Evolutionary conservation across 1,284 basidiomycete species (phyloP).

Genomic region (Sparassis latifolia): DNA sequence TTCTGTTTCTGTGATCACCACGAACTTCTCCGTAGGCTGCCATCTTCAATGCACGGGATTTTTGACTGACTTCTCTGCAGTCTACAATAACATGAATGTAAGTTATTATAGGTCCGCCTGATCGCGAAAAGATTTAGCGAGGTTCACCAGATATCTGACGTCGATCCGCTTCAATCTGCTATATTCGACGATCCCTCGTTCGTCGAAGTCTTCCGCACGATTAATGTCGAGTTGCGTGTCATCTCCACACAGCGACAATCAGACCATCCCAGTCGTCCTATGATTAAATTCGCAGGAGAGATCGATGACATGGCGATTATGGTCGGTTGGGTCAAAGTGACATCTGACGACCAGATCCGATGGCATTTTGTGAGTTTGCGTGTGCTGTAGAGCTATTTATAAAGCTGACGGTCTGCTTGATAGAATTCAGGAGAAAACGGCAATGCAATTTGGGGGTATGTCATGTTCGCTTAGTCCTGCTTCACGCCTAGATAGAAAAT

Average conservation of each 20-base stretch:
- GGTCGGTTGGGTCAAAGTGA: slow-evolving; percentile 50
- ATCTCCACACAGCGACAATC: slow-evolving; percentile 35
- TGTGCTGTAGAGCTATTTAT: background rate
- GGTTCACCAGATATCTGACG: slow-evolving; percentile 18
- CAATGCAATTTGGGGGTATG: slow-evolving; percentile 57
- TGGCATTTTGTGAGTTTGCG: slow-evolving; percentile 55
- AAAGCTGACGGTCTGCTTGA: background rate
- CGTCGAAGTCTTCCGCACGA: slow-evolving; percentile 42
- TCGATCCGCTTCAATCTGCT: slow-evolving; percentile 32
- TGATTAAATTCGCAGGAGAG: slow-evolving; percentile 48
- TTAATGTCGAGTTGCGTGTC: slow-evolving; percentile 42
- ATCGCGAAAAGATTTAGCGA: background rate
- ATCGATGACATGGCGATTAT: slow-evolving; percentile 39
- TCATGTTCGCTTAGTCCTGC: slow-evolving; percentile 1
- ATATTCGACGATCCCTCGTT: slow-evolving; percentile 47
- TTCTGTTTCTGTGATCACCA: slow-evolving; percentile 68
- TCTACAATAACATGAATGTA: slow-evolving; percentile 43
- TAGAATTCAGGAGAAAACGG: slow-evolving; percentile 54
- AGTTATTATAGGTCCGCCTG: slow-evolving; percentile 16
- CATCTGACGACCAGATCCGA: slow-evolving; percentile 46
- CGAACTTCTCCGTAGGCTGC: slow-evolving; percentile 47
- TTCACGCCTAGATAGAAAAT: too few relatives aligned
- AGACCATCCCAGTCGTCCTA: slow-evolving; percentile 43
- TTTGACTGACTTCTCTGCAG: slow-evolving; percentile 22
- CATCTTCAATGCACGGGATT: too few relatives aligned